These are phyloP conservation scores for Spergularia azorica DNA, from an alignment of 179 eudicot genomes.

Conservation along the genomic window DNA sequence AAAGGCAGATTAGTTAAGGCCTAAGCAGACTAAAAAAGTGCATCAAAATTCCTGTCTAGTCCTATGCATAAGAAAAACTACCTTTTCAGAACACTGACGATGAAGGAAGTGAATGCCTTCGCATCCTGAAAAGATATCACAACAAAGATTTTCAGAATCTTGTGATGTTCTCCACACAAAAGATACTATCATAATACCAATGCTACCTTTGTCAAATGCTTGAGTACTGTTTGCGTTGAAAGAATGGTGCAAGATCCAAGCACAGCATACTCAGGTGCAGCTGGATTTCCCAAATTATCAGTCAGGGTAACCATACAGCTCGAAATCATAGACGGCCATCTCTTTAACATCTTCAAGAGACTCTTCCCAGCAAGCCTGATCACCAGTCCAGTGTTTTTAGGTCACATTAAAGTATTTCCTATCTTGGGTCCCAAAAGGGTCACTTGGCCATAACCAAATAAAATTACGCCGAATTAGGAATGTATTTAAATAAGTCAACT, in stretches of 20 bases:
- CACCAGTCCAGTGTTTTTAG: conserved; percentile 27
- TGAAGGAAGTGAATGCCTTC: conserved; percentile 77
- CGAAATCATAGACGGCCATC: conserved; percentile 92
- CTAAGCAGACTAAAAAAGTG: conserved; percentile 19
- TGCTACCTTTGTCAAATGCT: conserved; percentile 78
- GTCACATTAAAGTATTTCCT: background rate
- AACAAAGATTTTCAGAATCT: conserved; percentile 20
- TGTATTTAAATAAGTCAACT: background rate
- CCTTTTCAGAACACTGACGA: conserved; percentile 70
- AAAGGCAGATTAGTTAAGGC: conserved; percentile 12
- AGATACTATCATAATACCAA: background rate
- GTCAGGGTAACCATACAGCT: conserved; percentile 63
- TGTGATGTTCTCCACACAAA: background rate
- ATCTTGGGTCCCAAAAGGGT: background rate
- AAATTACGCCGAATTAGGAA: conserved; percentile 1
- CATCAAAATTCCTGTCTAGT: conserved; percentile 11
- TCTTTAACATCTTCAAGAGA: conserved; percentile 81
- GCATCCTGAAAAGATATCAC: conserved; percentile 55
- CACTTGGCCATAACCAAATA: background rate
- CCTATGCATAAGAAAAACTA: conserved; percentile 31
- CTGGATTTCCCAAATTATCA: conserved; percentile 63
- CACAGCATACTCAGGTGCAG: conserved; percentile 79
- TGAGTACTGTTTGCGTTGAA: conserved; percentile 77
- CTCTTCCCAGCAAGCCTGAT: conserved; percentile 89
- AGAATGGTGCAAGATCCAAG: conserved; percentile 96